Conservation (phyloP, 345 rosid genomes). For the Cardamine occulta region DNA sequence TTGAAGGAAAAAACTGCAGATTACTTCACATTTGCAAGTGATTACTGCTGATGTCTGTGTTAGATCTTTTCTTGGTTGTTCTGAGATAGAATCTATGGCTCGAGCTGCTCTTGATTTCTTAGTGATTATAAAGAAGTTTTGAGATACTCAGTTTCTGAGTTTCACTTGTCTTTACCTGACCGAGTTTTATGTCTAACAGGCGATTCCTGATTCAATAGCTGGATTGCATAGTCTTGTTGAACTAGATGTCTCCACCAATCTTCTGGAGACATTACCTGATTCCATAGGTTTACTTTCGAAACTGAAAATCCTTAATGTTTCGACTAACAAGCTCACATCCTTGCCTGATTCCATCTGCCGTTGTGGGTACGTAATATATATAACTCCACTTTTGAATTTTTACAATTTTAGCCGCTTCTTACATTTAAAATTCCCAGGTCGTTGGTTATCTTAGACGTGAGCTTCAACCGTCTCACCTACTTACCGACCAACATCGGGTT, state of each 20-base stretch:
- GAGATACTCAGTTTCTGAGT: neutral
- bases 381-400: slow-evolving; percentile 3
- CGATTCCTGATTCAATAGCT: slow-evolving; percentile 89
- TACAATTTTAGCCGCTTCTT: slow-evolving; percentile 7
- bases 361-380: slow-evolving; percentile 63
- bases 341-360: slow-evolving; percentile 80
- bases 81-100: slow-evolving; percentile 7
- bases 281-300: slow-evolving; percentile 79
- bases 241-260: slow-evolving; percentile 74
- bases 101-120: neutral
- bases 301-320: slow-evolving; percentile 66
- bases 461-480: slow-evolving; percentile 76
- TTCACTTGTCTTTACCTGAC: slow-evolving; percentile 18
- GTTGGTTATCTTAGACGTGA: slow-evolving; percentile 73
- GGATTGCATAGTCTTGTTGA: slow-evolving; percentile 78
- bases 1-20: neutral
- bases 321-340: slow-evolving; percentile 70
- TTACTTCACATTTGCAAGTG: slow-evolving; percentile 13
- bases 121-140: neutral
- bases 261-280: slow-evolving; percentile 78
- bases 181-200: slow-evolving; percentile 50
- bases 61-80: slow-evolving; percentile 24
- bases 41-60: slow-evolving; percentile 12
- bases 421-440: slow-evolving; percentile 49
- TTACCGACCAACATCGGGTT: slow-evolving; percentile 86